These are phyloP conservation scores for Kingdonia uniflora DNA, from an alignment of 164 flowering plant species.

Conservation along the genomic window DNA sequence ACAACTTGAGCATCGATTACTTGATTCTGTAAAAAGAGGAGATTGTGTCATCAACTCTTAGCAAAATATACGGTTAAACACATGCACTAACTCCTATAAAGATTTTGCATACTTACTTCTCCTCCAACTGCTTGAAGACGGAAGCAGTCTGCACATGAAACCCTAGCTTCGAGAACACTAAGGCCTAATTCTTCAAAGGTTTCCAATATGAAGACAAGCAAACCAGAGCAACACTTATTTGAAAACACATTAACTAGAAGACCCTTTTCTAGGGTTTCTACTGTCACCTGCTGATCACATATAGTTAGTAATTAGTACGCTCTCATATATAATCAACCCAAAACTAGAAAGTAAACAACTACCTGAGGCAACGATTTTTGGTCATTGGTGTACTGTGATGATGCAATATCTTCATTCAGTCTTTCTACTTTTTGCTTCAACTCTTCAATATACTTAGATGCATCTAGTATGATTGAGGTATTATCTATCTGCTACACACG, in stretches of 20 bases:
- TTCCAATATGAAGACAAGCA: conserved; percentile 61
- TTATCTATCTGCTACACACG: conserved; percentile 39
- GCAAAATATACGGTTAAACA: not conserved
- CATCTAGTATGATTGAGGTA: conserved; percentile 68
- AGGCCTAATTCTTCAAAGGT: conserved; percentile 79
- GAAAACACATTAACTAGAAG: conserved; percentile 50
- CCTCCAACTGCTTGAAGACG: conserved; percentile 66
- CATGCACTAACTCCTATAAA: not conserved
- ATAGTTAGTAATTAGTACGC: too few relatives aligned
- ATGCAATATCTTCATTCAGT: conserved; percentile 49
- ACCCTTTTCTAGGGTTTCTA: conserved; percentile 63
- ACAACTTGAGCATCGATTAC: conserved; percentile 50
- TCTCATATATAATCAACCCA: too few relatives aligned
- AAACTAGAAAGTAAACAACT: too few relatives aligned
- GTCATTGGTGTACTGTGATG: conserved; percentile 16
- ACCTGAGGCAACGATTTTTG: conserved; percentile 33
- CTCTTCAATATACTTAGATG: conserved; percentile 71
- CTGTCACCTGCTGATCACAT: conserved; percentile 50
- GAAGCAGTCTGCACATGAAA: conserved; percentile 58
- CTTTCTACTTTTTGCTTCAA: conserved; percentile 69
- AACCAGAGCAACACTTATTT: conserved; percentile 46
- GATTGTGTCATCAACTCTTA: too few relatives aligned
- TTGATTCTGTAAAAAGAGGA: conserved; percentile 18
- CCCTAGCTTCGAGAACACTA: conserved; percentile 62
- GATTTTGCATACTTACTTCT: conserved; percentile 31